Conservation (phyloP, 805 yeast genomes). For the Barnettozyma pratensis region DNA sequence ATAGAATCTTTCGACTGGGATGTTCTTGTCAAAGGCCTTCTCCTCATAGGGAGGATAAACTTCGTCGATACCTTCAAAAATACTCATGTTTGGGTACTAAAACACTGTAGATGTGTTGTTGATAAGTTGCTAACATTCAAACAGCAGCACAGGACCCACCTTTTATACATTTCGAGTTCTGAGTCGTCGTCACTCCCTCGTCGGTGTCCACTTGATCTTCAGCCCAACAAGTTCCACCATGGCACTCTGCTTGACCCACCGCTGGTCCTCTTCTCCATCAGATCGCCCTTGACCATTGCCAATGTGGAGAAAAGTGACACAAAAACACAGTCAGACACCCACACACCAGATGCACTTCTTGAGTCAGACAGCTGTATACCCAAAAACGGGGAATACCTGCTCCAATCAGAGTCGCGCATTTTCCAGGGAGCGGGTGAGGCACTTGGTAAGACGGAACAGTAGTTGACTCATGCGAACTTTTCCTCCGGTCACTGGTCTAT, state of each 20-base stretch:
- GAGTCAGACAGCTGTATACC: too few species aligned
- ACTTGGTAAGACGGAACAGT: background rate
- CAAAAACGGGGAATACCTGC: too few species aligned
- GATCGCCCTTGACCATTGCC: too few species aligned
- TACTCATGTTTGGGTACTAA: conserved; percentile 9
- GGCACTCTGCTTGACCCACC: too few species aligned
- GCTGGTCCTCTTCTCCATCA: too few species aligned
- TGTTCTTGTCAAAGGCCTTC: conserved; percentile 21
- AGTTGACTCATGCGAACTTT: background rate
- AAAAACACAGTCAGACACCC: background rate
- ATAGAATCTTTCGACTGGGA: conserved; percentile 25
- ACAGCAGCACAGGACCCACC: too few species aligned
- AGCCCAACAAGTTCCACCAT: too few species aligned
- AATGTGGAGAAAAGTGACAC: background rate
- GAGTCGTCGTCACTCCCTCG: too few species aligned
- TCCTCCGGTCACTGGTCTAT: background rate
- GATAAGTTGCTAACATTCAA: background rate
- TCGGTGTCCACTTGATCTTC: too few species aligned
- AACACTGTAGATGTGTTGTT: background rate
- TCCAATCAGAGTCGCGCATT: too few species aligned
- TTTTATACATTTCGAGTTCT: too few species aligned
- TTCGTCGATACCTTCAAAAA: conserved; percentile 21
- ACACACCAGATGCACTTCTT: background rate
- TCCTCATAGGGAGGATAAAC: conserved; percentile 22
- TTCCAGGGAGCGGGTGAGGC: background rate